A percentile compares a stretch with the other conserved stretches of the same genome.
Evolutionary conservation across 306 rosid species (phyloP).

Genomic region (Vachellia collinsii): DNA sequence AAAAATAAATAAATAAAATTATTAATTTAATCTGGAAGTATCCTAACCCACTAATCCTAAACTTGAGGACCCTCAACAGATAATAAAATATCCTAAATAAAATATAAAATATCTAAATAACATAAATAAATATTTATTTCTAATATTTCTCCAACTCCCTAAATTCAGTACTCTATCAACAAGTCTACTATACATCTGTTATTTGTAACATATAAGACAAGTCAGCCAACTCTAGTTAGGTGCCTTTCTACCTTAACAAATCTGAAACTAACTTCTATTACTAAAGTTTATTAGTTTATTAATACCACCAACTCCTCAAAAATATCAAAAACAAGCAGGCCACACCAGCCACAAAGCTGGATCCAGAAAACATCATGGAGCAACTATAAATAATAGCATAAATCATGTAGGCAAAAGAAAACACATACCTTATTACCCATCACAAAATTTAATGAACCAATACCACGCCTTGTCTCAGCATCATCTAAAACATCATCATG

Average conservation of each 20-base stretch:
- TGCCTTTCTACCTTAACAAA: not conserved
- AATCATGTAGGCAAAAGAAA: conserved; percentile 1
- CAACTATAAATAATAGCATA: conserved; percentile 24
- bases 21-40: no score
- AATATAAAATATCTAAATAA: no score
- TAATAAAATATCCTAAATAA: no score
- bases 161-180: not conserved
- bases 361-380: conserved; percentile 30
- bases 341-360: conserved; percentile 29
- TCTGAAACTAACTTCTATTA: not conserved
- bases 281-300: not conserved
- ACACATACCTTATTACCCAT: conserved; percentile 92
- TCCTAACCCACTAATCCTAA: no score
- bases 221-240: not conserved
- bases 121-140: no score
- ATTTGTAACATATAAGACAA: not conserved
- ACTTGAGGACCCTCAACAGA: no score
- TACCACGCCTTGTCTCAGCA: conserved; percentile 95
- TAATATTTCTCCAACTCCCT: no score
- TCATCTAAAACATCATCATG: conserved; percentile 99
- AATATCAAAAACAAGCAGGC: conserved; percentile 24
- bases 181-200: not conserved
- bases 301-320: not conserved
- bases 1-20: no score
- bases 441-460: conserved; percentile 76